A percentile compares a stretch with the other conserved stretches of the same genome.
These are phyloP conservation scores for Bacterosira constricta DNA, from an alignment of 108 stramenopile species.

Conservation along the genomic window DNA sequence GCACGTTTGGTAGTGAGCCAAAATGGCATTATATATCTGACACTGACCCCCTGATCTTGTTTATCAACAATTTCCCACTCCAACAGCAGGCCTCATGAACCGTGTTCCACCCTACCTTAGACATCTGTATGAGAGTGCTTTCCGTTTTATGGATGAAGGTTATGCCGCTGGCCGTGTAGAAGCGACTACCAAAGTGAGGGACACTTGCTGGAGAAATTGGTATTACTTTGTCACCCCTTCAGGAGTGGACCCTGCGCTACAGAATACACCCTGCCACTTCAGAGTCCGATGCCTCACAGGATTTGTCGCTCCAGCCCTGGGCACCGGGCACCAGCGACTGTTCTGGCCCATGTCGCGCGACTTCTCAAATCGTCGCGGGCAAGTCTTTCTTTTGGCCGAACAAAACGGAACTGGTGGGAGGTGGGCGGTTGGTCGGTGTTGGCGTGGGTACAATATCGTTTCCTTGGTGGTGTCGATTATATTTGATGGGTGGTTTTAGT, in stretches of 20 bases:
- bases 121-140: neutral
- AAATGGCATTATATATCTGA: neutral
- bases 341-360: too few relatives aligned
- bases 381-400: too few relatives aligned
- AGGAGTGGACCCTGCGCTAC: neutral
- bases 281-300: constrained; percentile 2
- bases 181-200: neutral
- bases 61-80: neutral
- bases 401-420: too few relatives aligned
- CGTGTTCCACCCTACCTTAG: neutral
- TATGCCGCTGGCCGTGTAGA: neutral
- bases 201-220: neutral
- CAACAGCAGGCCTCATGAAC: neutral
- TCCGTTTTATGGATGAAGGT: too few relatives aligned
- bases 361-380: too few relatives aligned
- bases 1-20: neutral
- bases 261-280: neutral
- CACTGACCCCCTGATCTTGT: neutral
- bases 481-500: too few relatives aligned
- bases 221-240: neutral
- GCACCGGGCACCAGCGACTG: too few relatives aligned
- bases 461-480: too few relatives aligned
- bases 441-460: too few relatives aligned
- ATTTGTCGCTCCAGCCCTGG: constrained; percentile 5
- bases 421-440: too few relatives aligned